Conservation (phyloP, 1,284 basidiomycete genomes). For the Papiliotrema terrestris region DNA sequence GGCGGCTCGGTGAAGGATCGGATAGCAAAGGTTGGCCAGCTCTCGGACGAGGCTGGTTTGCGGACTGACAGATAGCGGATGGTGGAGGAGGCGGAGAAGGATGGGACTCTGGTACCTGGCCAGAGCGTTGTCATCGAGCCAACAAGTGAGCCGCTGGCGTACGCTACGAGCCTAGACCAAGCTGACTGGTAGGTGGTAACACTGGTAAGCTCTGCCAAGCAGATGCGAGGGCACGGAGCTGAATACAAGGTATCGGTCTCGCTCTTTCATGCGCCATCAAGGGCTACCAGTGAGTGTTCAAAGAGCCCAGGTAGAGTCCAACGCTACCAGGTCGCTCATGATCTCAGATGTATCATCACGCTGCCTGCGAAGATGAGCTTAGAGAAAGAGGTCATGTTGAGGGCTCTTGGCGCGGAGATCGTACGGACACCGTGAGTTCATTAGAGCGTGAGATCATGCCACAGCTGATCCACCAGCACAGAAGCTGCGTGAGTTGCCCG, state of each 20-base stretch:
- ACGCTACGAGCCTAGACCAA: not conserved
- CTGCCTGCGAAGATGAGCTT: constrained; percentile 95
- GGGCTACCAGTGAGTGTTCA: constrained; percentile 40
- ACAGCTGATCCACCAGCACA: constrained; percentile 20
- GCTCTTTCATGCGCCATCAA: constrained; percentile 76
- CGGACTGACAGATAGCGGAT: constrained; percentile 58
- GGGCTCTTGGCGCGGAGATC: constrained; percentile 89
- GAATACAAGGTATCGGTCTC: constrained; percentile 71
- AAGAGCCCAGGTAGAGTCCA: not conserved
- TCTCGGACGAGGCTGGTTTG: not conserved
- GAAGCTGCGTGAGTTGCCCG: constrained; percentile 35
- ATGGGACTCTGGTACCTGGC: constrained; percentile 80
- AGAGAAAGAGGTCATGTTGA: constrained; percentile 90
- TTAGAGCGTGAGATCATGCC: not conserved
- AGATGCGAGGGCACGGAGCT: not conserved
- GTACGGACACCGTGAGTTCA: constrained; percentile 80
- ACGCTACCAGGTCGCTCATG: not conserved
- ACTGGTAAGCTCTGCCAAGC: constrained; percentile 61
- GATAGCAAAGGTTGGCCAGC: constrained; percentile 65
- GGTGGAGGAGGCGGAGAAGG: constrained; percentile 85
- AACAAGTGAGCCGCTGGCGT: constrained; percentile 32
- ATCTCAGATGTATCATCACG: constrained; percentile 69
- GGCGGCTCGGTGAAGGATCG: constrained; percentile 95
- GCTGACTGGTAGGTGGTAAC: constrained; percentile 61
- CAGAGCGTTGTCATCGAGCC: constrained; percentile 92